phyloP scores from a whole-genome alignment of 164 flowering plant species.

The Malania oleifera region DNA sequence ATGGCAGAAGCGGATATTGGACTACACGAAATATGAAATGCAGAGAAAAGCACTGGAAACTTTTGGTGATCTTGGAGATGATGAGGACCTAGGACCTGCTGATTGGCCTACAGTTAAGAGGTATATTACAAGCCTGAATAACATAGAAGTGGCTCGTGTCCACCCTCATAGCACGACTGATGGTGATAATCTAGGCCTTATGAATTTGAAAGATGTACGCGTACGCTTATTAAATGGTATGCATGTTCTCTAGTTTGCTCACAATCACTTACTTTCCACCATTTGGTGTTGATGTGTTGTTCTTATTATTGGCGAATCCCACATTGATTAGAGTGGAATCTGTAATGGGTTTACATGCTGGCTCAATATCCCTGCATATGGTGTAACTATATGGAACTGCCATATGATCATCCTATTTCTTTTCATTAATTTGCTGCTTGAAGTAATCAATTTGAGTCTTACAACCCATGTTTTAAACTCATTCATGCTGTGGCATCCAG shows the following conservation, averaged over 20 bases:
- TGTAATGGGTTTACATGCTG: no score
- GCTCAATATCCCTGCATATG: no score
- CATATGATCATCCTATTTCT: no score
- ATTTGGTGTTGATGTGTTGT: not conserved
- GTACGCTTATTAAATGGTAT: conserved; percentile 82
- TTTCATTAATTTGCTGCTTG: no score
- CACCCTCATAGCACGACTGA: conserved; percentile 61
- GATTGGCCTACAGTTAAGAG: conserved; percentile 91
- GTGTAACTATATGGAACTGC: no score
- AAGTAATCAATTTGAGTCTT: no score
- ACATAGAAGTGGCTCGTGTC: conserved; percentile 44
- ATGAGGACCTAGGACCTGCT: conserved; percentile 93
- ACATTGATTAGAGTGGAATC: no score
- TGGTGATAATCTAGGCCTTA: conserved; percentile 36
- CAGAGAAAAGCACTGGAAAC: conserved; percentile 80
- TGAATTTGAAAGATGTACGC: conserved; percentile 71
- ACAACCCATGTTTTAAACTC: no score
- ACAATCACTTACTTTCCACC: not conserved
- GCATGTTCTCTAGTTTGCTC: conserved; percentile 1
- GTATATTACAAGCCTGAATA: conserved; percentile 64
- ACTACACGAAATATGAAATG: conserved; percentile 85
- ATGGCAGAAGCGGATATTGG: conserved; percentile 67
- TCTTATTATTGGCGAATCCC: not conserved
- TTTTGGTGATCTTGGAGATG: conserved; percentile 91
- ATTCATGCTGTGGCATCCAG: no score